These are phyloP conservation scores for Scenedesmus sp. DNA, from an alignment of 163 green algal species.

Conservation along the genomic window DNA sequence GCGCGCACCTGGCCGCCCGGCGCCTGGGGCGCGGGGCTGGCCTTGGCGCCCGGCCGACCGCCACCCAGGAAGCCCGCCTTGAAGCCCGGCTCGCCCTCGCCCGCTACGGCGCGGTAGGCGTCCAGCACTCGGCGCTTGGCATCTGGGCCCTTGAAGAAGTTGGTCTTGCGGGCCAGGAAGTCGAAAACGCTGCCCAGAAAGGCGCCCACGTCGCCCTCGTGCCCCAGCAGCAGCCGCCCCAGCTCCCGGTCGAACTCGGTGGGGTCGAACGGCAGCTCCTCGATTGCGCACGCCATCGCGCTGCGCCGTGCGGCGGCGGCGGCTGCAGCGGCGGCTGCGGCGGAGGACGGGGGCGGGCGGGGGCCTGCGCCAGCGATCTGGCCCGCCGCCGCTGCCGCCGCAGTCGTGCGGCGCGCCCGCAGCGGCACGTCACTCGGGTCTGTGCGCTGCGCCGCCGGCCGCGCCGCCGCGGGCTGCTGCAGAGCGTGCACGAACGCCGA, in stretches of 20 bases:
- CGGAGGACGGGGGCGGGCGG: too few species aligned
- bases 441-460: too few species aligned
- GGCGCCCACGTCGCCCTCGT: slow-evolving; percentile 52
- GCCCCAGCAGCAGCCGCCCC: slow-evolving; percentile 49
- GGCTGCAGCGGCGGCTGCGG: too few species aligned
- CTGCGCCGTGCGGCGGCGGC: too few species aligned
- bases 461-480: too few species aligned
- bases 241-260: slow-evolving; percentile 54
- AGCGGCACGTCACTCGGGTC: too few species aligned
- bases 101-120: slow-evolving; percentile 40
- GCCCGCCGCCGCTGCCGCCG: too few species aligned
- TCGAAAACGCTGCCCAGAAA: slow-evolving; percentile 69
- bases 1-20: not conserved
- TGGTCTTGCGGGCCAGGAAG: slow-evolving; percentile 69
- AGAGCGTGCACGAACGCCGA: too few species aligned
- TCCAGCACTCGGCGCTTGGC: slow-evolving; percentile 56
- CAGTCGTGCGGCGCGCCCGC: too few species aligned
- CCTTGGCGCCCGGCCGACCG: not conserved
- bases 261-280: slow-evolving; percentile 57
- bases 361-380: too few species aligned
- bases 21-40: slow-evolving; percentile 25
- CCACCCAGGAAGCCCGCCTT: slow-evolving; percentile 58
- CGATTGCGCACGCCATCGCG: slow-evolving; percentile 57
- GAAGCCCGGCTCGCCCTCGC: slow-evolving; percentile 39
- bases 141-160: slow-evolving; percentile 73